Percentiles rank a stretch among this genome's conserved stretches.
These are phyloP conservation scores for Aspergillus pseudotamarii DNA, from an alignment of 2,329 filamentous ascomycete genomes.

Conservation along the genomic window DNA sequence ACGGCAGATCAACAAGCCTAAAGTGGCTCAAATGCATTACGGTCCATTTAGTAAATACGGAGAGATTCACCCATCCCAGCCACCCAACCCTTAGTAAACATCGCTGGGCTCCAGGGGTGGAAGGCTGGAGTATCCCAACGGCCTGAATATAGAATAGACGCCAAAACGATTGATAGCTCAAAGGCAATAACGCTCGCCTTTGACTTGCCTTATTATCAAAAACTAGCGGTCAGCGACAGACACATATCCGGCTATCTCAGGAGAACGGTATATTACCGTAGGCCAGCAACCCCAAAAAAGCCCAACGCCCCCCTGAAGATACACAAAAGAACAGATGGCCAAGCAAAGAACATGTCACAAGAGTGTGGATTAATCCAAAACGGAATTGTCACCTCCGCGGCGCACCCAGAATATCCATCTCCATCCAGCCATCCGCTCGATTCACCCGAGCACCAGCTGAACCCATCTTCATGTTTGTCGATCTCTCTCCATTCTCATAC, in stretches of 20 bases:
- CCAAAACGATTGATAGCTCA: neutral
- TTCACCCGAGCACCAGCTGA: neutral
- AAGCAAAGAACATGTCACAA: neutral
- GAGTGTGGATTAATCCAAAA: neutral
- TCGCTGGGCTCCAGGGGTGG: neutral
- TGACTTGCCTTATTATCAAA: neutral
- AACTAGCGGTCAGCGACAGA: neutral
- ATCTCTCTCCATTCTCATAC: neutral
- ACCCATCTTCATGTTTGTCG: neutral
- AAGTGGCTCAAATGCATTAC: neutral
- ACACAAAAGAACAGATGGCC: neutral
- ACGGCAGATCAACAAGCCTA: constrained; percentile 2
- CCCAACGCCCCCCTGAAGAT: neutral
- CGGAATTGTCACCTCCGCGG: neutral
- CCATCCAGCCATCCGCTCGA: constrained; percentile 2
- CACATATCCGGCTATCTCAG: neutral
- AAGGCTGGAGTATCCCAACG: neutral
- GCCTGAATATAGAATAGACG: neutral
- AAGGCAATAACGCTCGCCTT: neutral
- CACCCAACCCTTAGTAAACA: neutral
- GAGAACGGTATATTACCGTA: neutral
- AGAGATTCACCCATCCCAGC: neutral
- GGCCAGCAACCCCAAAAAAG: neutral
- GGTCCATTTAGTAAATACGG: neutral
- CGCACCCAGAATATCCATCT: constrained; percentile 10